phyloP scores from a whole-genome alignment of 805 yeast genomes.

The Osmozyma mogii region DNA sequence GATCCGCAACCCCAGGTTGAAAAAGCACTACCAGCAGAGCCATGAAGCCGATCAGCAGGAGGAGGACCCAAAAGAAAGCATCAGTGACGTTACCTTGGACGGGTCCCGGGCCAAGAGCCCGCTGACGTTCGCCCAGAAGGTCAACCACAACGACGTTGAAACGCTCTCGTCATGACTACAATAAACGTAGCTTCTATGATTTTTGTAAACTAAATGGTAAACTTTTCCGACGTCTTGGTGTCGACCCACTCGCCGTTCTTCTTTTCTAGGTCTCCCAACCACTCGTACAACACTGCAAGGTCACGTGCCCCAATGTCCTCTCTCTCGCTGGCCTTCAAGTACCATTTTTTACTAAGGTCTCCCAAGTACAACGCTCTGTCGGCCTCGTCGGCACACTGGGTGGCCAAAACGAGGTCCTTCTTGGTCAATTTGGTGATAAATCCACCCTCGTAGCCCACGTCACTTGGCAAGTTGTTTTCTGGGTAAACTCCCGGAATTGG shows the following conservation, averaged over 20 bases:
- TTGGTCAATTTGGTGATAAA: slow-evolving; percentile 40
- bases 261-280: slow-evolving; percentile 31
- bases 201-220: slow-evolving; percentile 5
- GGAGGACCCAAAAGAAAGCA: too few relatives aligned
- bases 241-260: slow-evolving; percentile 10
- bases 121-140: too few relatives aligned
- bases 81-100: too few relatives aligned
- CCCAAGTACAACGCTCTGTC: slow-evolving; percentile 31
- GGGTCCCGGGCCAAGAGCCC: too few relatives aligned
- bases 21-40: background rate
- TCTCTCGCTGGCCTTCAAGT: slow-evolving; percentile 35
- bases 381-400: slow-evolving; percentile 26
- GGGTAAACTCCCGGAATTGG: slow-evolving; percentile 44
- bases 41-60: background rate
- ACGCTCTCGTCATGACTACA: too few relatives aligned
- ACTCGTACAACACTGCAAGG: slow-evolving; percentile 35
- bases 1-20: background rate
- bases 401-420: slow-evolving; percentile 37
- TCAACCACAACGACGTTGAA: too few relatives aligned
- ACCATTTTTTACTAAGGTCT: slow-evolving; percentile 32
- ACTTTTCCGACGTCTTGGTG: slow-evolving; percentile 10
- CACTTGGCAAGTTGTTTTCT: slow-evolving; percentile 35
- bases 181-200: too few relatives aligned
- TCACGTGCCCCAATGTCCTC: slow-evolving; percentile 33
- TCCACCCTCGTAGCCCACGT: slow-evolving; percentile 39